Evolutionary conservation across 179 eudicot genomes (phyloP).

Genomic region (Spergularia azorica): DNA sequence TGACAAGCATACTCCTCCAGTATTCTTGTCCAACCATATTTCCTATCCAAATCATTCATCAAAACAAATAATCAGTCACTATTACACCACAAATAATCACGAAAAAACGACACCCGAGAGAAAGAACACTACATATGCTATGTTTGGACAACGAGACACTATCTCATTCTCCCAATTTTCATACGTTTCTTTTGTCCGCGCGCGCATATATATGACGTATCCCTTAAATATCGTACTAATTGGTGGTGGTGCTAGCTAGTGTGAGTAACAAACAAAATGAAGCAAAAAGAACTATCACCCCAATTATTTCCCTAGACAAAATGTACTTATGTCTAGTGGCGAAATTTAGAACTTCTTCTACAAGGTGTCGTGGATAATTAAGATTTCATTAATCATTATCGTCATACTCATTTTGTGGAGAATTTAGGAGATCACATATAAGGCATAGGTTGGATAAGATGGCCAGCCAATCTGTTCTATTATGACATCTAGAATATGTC

Average conservation of each 20-base stretch:
- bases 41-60: constrained; percentile 35
- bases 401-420: not conserved
- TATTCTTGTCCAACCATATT: constrained; percentile 68
- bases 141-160: not conserved
- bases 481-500: not conserved
- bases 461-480: not conserved
- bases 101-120: not conserved
- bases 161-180: not conserved
- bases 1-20: constrained; percentile 68
- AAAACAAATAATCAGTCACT: not conserved
- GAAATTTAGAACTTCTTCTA: not conserved
- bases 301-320: not conserved
- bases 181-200: not conserved
- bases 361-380: not conserved
- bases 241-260: not conserved
- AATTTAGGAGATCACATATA: not conserved
- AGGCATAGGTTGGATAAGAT: constrained; percentile 7
- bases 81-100: not conserved
- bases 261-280: not conserved
- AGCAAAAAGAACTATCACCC: not conserved
- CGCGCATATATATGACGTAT: not conserved
- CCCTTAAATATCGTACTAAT: not conserved
- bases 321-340: not conserved
- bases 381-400: not conserved
- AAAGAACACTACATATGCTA: not conserved